These are phyloP conservation scores for Macrolepiota fuliginosa DNA, from an alignment of 768 basidiomycete genomes.

Conservation along the genomic window DNA sequence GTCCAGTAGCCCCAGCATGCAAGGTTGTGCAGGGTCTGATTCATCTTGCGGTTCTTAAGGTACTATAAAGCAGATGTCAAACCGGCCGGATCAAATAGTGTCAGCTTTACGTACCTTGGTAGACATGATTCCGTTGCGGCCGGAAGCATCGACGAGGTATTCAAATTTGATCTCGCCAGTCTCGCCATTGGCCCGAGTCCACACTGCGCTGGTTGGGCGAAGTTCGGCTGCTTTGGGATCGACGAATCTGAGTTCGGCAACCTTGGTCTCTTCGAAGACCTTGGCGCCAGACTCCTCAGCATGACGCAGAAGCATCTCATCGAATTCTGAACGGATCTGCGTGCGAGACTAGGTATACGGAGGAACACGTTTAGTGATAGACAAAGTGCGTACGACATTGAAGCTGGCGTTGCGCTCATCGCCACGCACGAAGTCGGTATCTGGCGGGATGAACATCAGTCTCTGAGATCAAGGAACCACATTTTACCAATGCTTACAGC, in stretches of 20 bases:
- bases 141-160: constrained; percentile 35
- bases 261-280: constrained; percentile 32
- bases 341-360: background rate
- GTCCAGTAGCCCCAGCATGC: constrained; percentile 38
- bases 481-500: constrained; percentile 25
- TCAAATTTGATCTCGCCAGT: constrained; percentile 29
- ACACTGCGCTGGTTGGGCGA: constrained; percentile 25
- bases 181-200: constrained; percentile 20
- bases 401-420: constrained; percentile 28
- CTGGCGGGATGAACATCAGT: too few relatives aligned
- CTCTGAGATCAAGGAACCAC: constrained; percentile 21
- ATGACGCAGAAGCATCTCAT: constrained; percentile 33
- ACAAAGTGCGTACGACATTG: constrained; percentile 30
- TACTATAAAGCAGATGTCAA: constrained; percentile 16
- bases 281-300: constrained; percentile 28
- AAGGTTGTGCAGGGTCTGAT: constrained; percentile 28
- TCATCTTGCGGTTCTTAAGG: constrained; percentile 31
- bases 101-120: constrained; percentile 25
- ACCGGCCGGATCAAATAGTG: background rate
- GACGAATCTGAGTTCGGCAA: constrained; percentile 25
- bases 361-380: background rate
- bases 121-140: constrained; percentile 33
- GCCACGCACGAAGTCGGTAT: constrained; percentile 30
- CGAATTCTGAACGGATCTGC: constrained; percentile 35
- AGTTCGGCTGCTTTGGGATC: constrained; percentile 12